Evolutionary conservation across 2,329 filamentous ascomycete species (phyloP).

Genomic region (Pseudogymnoascus sp.): DNA sequence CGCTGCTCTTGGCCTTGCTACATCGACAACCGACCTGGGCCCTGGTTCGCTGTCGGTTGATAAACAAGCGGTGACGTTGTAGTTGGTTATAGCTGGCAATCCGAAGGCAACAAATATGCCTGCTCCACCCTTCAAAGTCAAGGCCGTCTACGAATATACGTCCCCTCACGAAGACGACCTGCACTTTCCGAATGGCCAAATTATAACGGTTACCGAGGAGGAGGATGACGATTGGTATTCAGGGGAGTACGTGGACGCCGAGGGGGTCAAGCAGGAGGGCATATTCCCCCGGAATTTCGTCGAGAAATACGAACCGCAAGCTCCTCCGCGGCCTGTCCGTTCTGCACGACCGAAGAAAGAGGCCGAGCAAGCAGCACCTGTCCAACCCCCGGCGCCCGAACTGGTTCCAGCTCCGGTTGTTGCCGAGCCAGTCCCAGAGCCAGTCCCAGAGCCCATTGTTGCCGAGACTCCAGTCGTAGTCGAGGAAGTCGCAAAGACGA

Average conservation of each 20-base stretch:
- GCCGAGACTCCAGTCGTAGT: conserved; percentile 28
- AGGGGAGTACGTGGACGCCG: conserved; percentile 75
- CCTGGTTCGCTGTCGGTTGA: conserved; percentile 3
- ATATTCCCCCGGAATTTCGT: conserved; percentile 97
- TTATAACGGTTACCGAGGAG: conserved; percentile 88
- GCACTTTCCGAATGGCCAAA: conserved; percentile 73
- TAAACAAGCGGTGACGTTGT: conserved; percentile 11
- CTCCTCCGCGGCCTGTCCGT: conserved; percentile 78
- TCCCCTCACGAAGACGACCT: conserved; percentile 94
- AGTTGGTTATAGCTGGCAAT: neutral
- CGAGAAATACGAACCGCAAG: conserved; percentile 86
- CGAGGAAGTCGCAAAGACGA: conserved; percentile 18
- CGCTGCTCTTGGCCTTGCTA: conserved; percentile 1
- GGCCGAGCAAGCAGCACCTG: conserved; percentile 31
- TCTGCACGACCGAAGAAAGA: conserved; percentile 59
- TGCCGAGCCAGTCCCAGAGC: conserved; percentile 21
- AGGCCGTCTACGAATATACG: conserved; percentile 88
- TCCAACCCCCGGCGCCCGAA: conserved; percentile 31
- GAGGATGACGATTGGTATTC: conserved; percentile 93
- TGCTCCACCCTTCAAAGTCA: conserved; percentile 77
- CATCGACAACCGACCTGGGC: conserved; percentile 6
- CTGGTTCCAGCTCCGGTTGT: conserved; percentile 16
- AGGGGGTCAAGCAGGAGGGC: conserved; percentile 69
- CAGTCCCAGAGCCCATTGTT: conserved; percentile 31
- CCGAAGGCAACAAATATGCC: conserved; percentile 51